phyloP scores from a whole-genome alignment of 208 protist genomes.

The Crithidia fasciculata region DNA sequence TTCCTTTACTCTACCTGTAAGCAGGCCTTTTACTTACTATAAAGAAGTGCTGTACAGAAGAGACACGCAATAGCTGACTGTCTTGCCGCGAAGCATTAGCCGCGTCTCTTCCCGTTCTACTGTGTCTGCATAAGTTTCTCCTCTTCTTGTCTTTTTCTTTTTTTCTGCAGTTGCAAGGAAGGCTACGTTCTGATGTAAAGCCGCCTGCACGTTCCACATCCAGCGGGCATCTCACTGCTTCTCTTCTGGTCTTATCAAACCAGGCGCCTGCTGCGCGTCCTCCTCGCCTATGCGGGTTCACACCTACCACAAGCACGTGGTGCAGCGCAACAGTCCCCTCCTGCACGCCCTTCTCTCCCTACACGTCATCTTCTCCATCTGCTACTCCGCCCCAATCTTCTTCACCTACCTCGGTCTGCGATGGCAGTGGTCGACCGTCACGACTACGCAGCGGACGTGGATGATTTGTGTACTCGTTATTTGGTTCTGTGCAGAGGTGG shows the following conservation, averaged over 20 bases:
- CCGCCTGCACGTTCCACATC: too few species aligned
- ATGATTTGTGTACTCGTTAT: constrained; percentile 51
- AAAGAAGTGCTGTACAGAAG: too few species aligned
- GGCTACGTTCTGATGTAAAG: neutral
- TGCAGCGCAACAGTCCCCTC: constrained; percentile 60
- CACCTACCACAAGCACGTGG: constrained; percentile 61
- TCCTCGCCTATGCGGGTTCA: constrained; percentile 59
- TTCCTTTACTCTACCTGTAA: too few species aligned
- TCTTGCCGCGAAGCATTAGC: too few species aligned
- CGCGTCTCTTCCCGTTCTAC: too few species aligned
- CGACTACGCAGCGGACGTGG: constrained; percentile 38
- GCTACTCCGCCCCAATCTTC: constrained; percentile 57
- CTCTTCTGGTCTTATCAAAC: too few species aligned
- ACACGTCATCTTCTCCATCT: constrained; percentile 60
- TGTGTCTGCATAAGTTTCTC: neutral
- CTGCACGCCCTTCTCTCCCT: constrained; percentile 51
- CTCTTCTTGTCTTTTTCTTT: constrained; percentile 22
- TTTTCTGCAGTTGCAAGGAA: neutral
- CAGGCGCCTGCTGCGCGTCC: too few species aligned
- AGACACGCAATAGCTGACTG: too few species aligned
- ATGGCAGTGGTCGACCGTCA: constrained; percentile 31
- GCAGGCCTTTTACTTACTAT: too few species aligned
- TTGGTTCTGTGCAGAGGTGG: constrained; percentile 52
- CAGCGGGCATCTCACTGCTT: too few species aligned
- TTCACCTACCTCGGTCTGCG: constrained; percentile 49